Percentiles rank a stretch among this genome's conserved stretches.
phyloP scores from a whole-genome alignment of 306 rosid species.

The Sphenostylis stenocarpa region DNA sequence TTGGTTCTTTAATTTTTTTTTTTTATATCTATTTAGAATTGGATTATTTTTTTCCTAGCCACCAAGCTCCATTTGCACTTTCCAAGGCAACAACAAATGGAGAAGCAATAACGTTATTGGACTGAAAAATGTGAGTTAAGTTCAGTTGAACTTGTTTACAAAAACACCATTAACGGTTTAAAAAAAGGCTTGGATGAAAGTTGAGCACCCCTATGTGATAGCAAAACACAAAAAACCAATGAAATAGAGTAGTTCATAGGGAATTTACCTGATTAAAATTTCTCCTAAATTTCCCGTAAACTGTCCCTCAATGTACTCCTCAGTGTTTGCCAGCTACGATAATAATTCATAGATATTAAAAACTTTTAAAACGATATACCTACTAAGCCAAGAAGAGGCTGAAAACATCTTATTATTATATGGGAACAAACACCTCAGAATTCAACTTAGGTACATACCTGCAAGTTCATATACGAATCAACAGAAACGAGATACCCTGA shows the following conservation, averaged over 20 bases:
- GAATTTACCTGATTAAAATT: constrained; percentile 50
- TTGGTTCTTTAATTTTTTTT: background rate
- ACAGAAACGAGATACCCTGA: constrained; percentile 56
- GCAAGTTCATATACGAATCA: constrained; percentile 60
- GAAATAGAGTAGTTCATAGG: background rate
- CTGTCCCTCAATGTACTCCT: constrained; percentile 56
- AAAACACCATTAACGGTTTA: background rate
- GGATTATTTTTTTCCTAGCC: too few relatives aligned
- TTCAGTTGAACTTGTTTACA: too few relatives aligned
- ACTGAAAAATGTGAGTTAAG: too few relatives aligned
- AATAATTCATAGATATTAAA: background rate
- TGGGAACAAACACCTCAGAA: background rate
- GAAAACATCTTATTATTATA: background rate
- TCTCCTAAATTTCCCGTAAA: constrained; percentile 58
- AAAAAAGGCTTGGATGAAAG: background rate
- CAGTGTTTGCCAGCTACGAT: constrained; percentile 54
- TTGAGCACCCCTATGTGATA: background rate
- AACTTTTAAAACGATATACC: background rate
- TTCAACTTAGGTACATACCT: constrained; percentile 30
- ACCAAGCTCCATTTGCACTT: too few relatives aligned
- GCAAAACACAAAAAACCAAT: background rate
- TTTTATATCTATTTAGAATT: too few relatives aligned
- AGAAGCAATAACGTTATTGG: too few relatives aligned
- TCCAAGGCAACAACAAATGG: too few relatives aligned
- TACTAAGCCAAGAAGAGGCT: background rate